Evolutionary conservation across 1,284 basidiomycete genomes (phyloP).

Genomic region (Vanrija pseudolonga): DNA sequence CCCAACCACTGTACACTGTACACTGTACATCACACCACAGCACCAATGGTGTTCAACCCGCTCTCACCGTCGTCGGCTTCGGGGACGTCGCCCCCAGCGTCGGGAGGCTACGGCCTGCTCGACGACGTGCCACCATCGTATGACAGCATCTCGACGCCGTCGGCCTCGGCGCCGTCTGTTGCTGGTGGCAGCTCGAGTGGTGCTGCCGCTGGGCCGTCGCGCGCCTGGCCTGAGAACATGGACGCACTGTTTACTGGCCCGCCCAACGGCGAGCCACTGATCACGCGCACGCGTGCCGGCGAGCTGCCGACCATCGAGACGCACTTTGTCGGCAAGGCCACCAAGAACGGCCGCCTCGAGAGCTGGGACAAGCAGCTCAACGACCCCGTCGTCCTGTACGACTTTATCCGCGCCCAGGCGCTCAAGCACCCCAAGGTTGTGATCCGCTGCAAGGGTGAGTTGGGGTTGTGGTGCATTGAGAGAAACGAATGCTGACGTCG

Average conservation of each 20-base stretch:
- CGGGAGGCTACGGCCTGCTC: conserved; percentile 2
- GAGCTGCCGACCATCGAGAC: conserved; percentile 15
- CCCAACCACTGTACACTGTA: no score
- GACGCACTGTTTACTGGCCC: conserved; percentile 30
- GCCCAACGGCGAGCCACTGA: conserved; percentile 28
- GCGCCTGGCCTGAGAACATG: conserved; percentile 16
- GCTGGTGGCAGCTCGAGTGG: not conserved
- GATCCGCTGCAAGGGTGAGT: conserved; percentile 23
- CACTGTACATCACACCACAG: no score
- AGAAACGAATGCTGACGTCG: not conserved
- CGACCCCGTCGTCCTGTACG: conserved; percentile 32
- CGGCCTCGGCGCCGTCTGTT: conserved; percentile 1
- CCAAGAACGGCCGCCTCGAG: conserved; percentile 2
- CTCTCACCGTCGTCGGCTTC: not conserved
- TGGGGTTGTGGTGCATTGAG: no score
- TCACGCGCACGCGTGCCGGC: conserved; percentile 12
- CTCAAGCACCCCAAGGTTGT: conserved; percentile 23
- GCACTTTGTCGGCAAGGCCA: not conserved
- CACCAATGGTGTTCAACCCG: no score
- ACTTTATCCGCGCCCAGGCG: conserved; percentile 32
- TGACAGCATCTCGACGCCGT: conserved; percentile 15
- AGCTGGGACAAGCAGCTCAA: conserved; percentile 25
- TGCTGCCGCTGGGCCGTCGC: not conserved
- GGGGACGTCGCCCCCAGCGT: not conserved
- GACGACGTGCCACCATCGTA: conserved; percentile 35